Conservation (phyloP, 257 asterid genomes). For the Capsicum rhomboideum region DNA sequence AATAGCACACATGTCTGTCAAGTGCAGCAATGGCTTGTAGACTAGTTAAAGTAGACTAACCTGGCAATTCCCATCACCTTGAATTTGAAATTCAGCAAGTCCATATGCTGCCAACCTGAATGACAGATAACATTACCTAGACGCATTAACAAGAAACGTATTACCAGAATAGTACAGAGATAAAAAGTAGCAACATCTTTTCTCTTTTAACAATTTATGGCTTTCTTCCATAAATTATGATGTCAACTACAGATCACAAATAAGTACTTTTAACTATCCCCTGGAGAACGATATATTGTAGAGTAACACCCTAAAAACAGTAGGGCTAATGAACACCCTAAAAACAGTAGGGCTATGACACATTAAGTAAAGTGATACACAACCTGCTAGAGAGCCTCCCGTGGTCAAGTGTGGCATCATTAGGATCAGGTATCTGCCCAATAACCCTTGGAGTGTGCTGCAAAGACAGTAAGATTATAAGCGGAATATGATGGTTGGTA, state of each 20-base stretch:
- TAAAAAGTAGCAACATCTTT: background rate
- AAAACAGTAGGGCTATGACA: background rate
- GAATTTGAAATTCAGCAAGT: conserved; percentile 80
- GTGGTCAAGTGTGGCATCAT: conserved; percentile 83
- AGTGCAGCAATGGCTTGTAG: background rate
- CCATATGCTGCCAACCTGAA: conserved; percentile 70
- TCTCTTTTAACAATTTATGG: background rate
- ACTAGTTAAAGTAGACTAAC: conserved; percentile 32
- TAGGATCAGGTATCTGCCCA: conserved; percentile 67
- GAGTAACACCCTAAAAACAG: background rate
- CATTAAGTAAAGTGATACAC: background rate
- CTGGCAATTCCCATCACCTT: conserved; percentile 98
- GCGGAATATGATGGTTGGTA: background rate
- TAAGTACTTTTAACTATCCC: background rate
- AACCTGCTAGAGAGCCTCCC: conserved; percentile 82
- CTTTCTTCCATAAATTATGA: background rate
- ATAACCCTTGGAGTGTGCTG: conserved; percentile 94
- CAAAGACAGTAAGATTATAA: conserved; percentile 26
- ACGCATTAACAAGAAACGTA: background rate
- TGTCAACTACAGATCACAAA: background rate
- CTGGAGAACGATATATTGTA: background rate
- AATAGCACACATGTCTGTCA: background rate
- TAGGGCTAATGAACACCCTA: background rate
- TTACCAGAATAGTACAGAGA: background rate
- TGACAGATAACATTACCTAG: background rate